Base-by-base conservation (phyloP, 1,139 yeast genomes). In the Hyphopichia buzzinii region DNA sequence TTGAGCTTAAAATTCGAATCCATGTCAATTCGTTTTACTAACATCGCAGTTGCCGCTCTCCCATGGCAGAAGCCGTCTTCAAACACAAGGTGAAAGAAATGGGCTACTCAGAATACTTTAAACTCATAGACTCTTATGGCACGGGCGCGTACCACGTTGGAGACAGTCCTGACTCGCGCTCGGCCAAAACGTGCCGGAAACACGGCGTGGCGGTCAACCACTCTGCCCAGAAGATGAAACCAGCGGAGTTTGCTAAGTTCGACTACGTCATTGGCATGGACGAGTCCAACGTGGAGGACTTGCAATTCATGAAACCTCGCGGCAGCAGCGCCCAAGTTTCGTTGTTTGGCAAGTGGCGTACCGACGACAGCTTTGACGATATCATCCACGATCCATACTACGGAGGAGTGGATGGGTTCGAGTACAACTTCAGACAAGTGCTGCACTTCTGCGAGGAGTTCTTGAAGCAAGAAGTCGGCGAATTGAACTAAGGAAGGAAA, bases 1-100 rank as follows among this genome's bases (percentile, higher is more conserved):
- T 4, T 19, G 23, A 19, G 23, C 23, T 19, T 19, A 19, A n/a
- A n/a, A n/a, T n/a, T n/a, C n/a, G n/a, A n/a, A n/a, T n/a, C n/a
- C n/a, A n/a, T n/a, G n/a, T n/a, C n/a, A n/a, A n/a, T n/a, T n/a
- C n/a, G n/a, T n/a, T n/a, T n/a, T n/a, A 52, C 48, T 50, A 36
- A 39, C 44, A 26, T 12, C 4, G 7, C 34, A 81, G 85, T 30
- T 90, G 98, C 55, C 92, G 97, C 37, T 89, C 97, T 1, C 97
- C 97, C 8, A 90, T 90, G 97, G 97, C 98, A 0, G 97, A 90
- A 57, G 97, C 96, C 0, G 85, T 89, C 1, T 88, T 89, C 63
- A 70, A 68, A 36, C 80, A 86, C 42, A 68, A 70, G 19, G 95
- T 87, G 3, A 57, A 77, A 32, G 55, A 72, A 38, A 53, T 64